Evolutionary conservation across 148 eudicot genomes (phyloP).

Genomic region (Cornus controversa): DNA sequence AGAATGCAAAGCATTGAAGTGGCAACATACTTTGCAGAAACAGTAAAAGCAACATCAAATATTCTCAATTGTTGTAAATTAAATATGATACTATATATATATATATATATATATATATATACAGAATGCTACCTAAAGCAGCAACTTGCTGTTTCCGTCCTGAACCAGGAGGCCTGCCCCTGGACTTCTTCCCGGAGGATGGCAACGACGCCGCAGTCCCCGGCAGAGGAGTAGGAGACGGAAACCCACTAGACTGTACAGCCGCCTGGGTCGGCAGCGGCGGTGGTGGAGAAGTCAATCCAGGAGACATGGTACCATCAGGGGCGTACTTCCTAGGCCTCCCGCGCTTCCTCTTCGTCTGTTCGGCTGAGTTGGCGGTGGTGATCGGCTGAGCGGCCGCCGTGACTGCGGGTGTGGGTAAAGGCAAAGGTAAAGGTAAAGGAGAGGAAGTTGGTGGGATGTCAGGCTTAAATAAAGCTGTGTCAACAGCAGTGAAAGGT

Average conservation of each 20-base stretch:
- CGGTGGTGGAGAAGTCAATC: slow-evolving; percentile 6
- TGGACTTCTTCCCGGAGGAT: slow-evolving; percentile 26
- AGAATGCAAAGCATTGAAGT: neutral
- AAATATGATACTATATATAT: neutral
- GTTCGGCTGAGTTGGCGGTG: slow-evolving; percentile 11
- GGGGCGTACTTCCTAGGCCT: slow-evolving; percentile 55
- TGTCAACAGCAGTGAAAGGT: slow-evolving; percentile 26
- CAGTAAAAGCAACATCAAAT: neutral
- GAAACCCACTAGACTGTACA: slow-evolving; percentile 10
- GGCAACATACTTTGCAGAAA: neutral
- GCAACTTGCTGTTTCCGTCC: slow-evolving; percentile 26
- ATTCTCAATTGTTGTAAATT: neutral
- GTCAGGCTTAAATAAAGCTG: slow-evolving; percentile 29
- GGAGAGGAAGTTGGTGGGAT: slow-evolving; percentile 15
- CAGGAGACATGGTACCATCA: slow-evolving; percentile 29
- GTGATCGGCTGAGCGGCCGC: neutral
- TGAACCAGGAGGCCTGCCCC: slow-evolving; percentile 57
- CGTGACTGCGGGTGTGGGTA: slow-evolving; percentile 12
- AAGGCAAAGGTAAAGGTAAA: slow-evolving; percentile 4
- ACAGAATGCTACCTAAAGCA: slow-evolving; percentile 23
- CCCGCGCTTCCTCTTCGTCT: slow-evolving; percentile 43
- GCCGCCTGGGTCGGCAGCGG: slow-evolving; percentile 10
- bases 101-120: neutral
- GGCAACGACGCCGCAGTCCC: neutral
- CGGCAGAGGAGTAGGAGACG: slow-evolving; percentile 7